These are phyloP conservation scores for Picea glauca DNA, from an alignment of 75 land plant species.

Conservation along the genomic window DNA sequence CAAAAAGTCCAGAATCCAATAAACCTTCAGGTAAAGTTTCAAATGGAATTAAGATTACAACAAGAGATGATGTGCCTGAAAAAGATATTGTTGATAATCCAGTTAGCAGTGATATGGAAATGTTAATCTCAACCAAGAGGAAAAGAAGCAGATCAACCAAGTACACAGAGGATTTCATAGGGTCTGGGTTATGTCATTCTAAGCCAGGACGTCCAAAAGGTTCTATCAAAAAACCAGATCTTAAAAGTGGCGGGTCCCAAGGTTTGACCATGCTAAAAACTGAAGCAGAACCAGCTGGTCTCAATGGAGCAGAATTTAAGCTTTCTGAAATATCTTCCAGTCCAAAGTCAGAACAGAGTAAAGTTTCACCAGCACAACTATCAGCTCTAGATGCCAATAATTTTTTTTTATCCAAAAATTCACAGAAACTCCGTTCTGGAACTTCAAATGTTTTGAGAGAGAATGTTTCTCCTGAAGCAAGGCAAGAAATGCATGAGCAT, in stretches of 20 bases:
- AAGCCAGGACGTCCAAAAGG: not conserved
- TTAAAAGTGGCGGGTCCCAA: not conserved
- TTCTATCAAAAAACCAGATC: not conserved
- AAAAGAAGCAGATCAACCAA: not conserved
- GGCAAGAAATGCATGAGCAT: too few relatives aligned
- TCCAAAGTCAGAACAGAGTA: not conserved
- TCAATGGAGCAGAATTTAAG: slow-evolving; percentile 3
- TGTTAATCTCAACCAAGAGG: not conserved
- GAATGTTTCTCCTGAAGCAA: too few relatives aligned
- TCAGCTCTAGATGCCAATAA: not conserved
- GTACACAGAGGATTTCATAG: not conserved
- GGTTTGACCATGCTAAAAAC: not conserved
- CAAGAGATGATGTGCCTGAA: not conserved
- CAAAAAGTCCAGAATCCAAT: not conserved
- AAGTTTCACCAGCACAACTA: not conserved
- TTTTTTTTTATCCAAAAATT: not conserved
- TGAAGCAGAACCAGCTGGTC: not conserved
- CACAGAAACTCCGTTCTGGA: too few relatives aligned
- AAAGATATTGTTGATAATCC: not conserved
- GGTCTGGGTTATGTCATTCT: too few relatives aligned
- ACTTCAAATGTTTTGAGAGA: too few relatives aligned
- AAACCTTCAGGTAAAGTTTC: not conserved
- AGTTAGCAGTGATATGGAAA: not conserved
- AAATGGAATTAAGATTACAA: not conserved
- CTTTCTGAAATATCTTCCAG: not conserved